Conservation (phyloP, 805 yeast genomes). For the Alloascoidea hylecoeti region DNA sequence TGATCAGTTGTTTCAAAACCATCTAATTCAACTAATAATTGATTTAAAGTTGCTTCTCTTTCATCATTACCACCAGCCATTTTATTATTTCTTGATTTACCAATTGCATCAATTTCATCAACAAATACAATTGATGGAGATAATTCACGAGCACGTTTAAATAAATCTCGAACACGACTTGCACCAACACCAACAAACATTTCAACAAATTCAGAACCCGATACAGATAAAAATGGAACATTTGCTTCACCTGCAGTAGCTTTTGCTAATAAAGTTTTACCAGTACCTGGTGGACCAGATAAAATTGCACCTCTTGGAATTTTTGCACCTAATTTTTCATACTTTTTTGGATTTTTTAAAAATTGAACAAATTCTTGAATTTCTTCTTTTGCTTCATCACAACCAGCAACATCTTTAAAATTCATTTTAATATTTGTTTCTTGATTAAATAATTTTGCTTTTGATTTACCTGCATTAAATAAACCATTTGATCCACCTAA, state of each 20-base stretch:
- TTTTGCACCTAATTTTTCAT: constrained; percentile 82
- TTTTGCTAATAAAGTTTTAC: constrained; percentile 83
- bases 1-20: constrained; percentile 84
- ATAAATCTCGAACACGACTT: constrained; percentile 83
- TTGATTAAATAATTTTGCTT: constrained; percentile 70
- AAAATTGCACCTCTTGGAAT: constrained; percentile 92
- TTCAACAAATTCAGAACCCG: constrained; percentile 93
- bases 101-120: constrained; percentile 94
- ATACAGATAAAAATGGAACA: constrained; percentile 82
- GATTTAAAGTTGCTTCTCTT: constrained; percentile 86
- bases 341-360: constrained; percentile 71
- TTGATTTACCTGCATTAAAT: constrained; percentile 66
- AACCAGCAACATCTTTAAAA: constrained; percentile 88
- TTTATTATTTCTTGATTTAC: constrained; percentile 68
- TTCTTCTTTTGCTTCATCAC: constrained; percentile 89
- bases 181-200: constrained; percentile 98
- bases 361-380: constrained; percentile 92
- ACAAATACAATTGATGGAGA: constrained; percentile 87
- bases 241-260: constrained; percentile 97
- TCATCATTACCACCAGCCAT: constrained; percentile 79
- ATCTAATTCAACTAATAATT: constrained; percentile 89
- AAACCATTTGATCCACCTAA: constrained; percentile 52
- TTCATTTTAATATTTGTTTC: constrained; percentile 71
- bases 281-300: constrained; percentile 96
- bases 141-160: constrained; percentile 77